Evolutionary conservation across 805 yeast genomes (phyloP).

Genomic region (Ogataea haglerorum): DNA sequence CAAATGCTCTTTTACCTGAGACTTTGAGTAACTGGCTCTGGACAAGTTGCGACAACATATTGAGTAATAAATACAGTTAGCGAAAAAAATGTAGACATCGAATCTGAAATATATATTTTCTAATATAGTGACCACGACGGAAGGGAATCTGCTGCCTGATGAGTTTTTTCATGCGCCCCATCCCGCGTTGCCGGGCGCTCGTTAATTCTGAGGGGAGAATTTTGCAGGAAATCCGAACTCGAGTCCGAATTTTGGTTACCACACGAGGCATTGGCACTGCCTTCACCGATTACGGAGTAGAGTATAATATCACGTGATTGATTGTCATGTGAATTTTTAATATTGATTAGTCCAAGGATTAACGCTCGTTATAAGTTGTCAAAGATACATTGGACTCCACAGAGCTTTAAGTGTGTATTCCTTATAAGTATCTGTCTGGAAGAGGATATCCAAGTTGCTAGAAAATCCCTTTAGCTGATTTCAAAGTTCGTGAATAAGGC

Average conservation of each 20-base stretch:
- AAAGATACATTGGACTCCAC: too few relatives aligned
- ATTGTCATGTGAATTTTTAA: neutral
- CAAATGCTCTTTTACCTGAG: conserved; percentile 28
- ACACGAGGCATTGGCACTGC: conserved; percentile 4
- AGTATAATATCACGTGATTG: too few relatives aligned
- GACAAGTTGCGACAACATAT: conserved; percentile 26
- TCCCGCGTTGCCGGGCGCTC: conserved; percentile 1
- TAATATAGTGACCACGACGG: neutral
- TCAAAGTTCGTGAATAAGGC: too few relatives aligned
- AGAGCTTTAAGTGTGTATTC: too few relatives aligned
- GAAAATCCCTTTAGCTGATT: too few relatives aligned
- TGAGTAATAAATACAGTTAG: neutral
- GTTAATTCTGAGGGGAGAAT: neutral
- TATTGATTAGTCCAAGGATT: too few relatives aligned
- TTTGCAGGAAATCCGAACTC: conserved; percentile 15
- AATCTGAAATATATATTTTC: neutral
- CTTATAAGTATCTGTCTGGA: too few relatives aligned
- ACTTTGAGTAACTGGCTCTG: conserved; percentile 18
- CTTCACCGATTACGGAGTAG: conserved; percentile 18
- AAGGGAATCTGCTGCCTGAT: neutral
- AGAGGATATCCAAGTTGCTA: too few relatives aligned
- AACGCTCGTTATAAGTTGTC: too few relatives aligned
- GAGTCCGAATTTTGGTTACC: conserved; percentile 13
- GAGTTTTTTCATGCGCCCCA: neutral
- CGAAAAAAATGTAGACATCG: neutral